phyloP scores from a whole-genome alignment of 768 basidiomycete genomes.

The Collybiopsis confluens region DNA sequence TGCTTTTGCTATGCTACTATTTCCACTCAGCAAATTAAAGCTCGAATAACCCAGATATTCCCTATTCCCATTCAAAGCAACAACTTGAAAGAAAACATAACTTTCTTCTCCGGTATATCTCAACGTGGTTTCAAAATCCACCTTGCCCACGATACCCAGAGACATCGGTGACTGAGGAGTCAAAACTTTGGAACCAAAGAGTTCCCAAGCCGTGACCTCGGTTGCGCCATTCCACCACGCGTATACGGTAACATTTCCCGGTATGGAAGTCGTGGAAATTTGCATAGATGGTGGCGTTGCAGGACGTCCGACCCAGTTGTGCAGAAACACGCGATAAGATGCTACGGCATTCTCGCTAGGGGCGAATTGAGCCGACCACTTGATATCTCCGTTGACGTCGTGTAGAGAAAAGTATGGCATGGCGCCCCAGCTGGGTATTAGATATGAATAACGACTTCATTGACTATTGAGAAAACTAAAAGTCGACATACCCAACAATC shows the following conservation, averaged over 20 bases:
- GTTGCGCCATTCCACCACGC: constrained; percentile 4
- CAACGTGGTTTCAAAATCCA: constrained; percentile 15
- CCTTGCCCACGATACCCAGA: constrained; percentile 1
- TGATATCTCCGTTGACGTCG: background rate
- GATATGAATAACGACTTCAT: background rate
- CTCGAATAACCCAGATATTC: background rate
- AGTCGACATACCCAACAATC: background rate
- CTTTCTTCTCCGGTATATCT: background rate
- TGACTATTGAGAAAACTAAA: background rate
- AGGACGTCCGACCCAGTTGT: background rate
- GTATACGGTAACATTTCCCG: background rate
- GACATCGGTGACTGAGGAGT: background rate
- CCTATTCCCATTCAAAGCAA: background rate
- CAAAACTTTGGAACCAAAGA: constrained; percentile 5
- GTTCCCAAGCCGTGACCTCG: constrained; percentile 7
- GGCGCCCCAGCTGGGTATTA: constrained; percentile 1
- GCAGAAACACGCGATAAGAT: background rate
- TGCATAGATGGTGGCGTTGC: background rate
- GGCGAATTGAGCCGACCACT: constrained; percentile 7
- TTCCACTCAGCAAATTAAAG: background rate
- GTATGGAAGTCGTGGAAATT: background rate
- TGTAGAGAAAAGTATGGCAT: constrained; percentile 6
- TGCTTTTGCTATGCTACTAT: background rate
- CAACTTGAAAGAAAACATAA: background rate
- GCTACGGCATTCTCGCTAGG: background rate